These are phyloP conservation scores for Globisporangium cylindrosporum DNA, from an alignment of 352 stramenopile species.

Conservation along the genomic window DNA sequence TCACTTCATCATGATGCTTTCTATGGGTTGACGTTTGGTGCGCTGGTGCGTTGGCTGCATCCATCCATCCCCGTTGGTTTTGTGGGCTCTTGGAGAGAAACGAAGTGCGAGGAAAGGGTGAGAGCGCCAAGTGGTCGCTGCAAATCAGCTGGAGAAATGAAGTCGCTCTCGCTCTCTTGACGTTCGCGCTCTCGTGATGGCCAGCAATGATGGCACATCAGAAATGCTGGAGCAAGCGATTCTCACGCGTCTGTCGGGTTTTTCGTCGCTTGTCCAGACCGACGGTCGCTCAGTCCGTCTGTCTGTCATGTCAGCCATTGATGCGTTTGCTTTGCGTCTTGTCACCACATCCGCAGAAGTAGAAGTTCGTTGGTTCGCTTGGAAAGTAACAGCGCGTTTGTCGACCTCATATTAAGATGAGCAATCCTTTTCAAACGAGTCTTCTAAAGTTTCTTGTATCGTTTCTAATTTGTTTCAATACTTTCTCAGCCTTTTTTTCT, in stretches of 20 bases:
- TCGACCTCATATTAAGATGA: not conserved
- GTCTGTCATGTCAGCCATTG: not conserved
- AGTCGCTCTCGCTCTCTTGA: not conserved
- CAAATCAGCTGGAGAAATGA: not conserved
- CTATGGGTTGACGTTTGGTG: not conserved
- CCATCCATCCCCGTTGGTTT: too few species aligned
- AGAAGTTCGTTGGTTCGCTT: too few species aligned
- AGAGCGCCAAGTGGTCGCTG: not conserved
- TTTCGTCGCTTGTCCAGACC: too few species aligned
- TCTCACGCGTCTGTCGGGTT: not conserved
- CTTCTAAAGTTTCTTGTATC: too few species aligned
- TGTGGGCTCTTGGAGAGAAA: not conserved
- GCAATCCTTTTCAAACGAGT: not conserved
- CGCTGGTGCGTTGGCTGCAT: too few species aligned
- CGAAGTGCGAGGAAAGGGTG: not conserved
- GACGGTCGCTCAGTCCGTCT: too few species aligned
- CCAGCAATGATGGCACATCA: constrained; percentile 4
- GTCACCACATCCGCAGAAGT: too few species aligned
- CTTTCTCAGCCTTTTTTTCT: too few species aligned
- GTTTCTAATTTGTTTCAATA: too few species aligned
- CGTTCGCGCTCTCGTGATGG: too few species aligned
- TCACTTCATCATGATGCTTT: not conserved
- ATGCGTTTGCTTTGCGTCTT: not conserved
- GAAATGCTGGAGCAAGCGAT: not conserved
- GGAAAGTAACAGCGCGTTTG: too few species aligned